A percentile compares a stretch with the other conserved stretches of the same genome.
Evolutionary conservation across 2,329 filamentous ascomycete species (phyloP).

Genomic region (Zymoseptoria tritici): DNA sequence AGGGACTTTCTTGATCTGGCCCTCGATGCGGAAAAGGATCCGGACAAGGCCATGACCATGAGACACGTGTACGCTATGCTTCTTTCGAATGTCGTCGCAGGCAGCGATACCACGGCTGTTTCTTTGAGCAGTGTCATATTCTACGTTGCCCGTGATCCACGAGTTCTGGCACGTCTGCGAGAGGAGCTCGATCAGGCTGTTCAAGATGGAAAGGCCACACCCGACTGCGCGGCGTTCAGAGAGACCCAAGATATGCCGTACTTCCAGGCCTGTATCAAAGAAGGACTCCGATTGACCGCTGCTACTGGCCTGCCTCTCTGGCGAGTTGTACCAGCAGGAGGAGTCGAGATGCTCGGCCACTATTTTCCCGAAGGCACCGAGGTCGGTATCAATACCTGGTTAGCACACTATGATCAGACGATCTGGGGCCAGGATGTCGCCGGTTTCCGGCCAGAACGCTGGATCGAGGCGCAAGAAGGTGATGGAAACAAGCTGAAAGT

Average conservation of each 20-base stretch:
- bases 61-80: constrained; percentile 16
- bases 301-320: constrained; percentile 13
- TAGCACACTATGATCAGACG: constrained; percentile 15
- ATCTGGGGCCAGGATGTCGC: constrained; percentile 17
- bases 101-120: constrained; percentile 32
- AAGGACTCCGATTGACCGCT: constrained; percentile 21
- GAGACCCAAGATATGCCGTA: constrained; percentile 34
- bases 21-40: constrained; percentile 14
- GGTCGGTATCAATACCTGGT: constrained; percentile 19
- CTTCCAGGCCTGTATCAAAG: constrained; percentile 31
- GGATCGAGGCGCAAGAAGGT: constrained; percentile 17
- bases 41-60: constrained; percentile 14
- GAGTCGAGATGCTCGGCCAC: constrained; percentile 20
- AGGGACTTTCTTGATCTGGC: constrained; percentile 15
- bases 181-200: constrained; percentile 10
- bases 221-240: constrained; percentile 23
- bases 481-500: constrained; percentile 27
- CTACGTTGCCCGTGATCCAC: constrained; percentile 25
- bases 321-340: constrained; percentile 14
- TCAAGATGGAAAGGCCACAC: constrained; percentile 8
- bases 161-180: constrained; percentile 20
- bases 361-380: constrained; percentile 41
- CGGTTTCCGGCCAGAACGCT: constrained; percentile 17
- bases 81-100: constrained; percentile 18
- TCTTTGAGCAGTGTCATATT: constrained; percentile 29